Evolutionary conservation across 306 rosid genomes (phyloP), one percentile per base, ranked within the genome.

Genomic region (Cicer cuneatum): DNA sequence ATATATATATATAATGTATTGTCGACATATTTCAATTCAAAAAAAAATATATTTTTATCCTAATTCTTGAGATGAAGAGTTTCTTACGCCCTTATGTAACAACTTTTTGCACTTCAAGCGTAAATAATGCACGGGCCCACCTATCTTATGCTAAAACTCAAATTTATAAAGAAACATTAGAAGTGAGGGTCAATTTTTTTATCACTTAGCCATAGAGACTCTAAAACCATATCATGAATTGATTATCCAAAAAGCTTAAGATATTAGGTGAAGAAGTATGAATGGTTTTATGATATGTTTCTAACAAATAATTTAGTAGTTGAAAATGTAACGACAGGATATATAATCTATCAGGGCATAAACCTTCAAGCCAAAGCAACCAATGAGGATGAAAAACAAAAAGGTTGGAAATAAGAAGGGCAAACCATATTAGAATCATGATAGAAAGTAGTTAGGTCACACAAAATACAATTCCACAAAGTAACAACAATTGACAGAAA

Each of bases 281-380:
- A 57, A 57, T 57, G 41, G 14, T 16, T 12, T 57, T 57, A 9
- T 57, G 38, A 24, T 57, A 57, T 57, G 38, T 29, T 56, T 57
- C 64, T 6, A 24, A 57, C 10, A 8, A 49, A 48, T 67, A 4
- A 14, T 53, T 53, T 75, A 62, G 38, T 18, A 61, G 53, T 70
- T 58, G 10, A 48, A 70, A 70, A 47, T 43, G 54, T 40, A 29
- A 56, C 35, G 39, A 15, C 21, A 42, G 18, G 18, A 58, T 59
- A 19, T n/a, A 71, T 46, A 72, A 39, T 59, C 58, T 49, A 51
- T 24, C 76, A 6, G 66, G 41, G 54, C 71, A 42, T 10, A 76
- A 48, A 49, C 53, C 48, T 73, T 72, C 72, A 72, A 49, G 73
- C 69, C 68, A 37, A 68, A 59, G 48, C 39, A 72, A 79, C 7